Evolutionary conservation across 169 alveolate species (phyloP).

Genomic region (Plasmodium gonderi): DNA sequence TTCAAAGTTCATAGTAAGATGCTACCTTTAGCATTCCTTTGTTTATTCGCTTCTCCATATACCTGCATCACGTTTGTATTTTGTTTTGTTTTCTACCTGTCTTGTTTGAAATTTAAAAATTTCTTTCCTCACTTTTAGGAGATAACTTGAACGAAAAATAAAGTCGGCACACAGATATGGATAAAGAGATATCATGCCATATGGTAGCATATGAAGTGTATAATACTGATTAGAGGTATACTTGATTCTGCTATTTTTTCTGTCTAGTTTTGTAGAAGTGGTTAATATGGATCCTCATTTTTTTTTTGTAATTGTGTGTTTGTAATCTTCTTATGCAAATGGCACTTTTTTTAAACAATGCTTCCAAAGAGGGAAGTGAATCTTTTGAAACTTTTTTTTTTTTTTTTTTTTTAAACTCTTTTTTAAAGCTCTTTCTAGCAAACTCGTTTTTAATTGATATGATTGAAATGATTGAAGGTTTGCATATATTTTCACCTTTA

Average conservation of each 20-base stretch:
- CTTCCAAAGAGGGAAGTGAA: background rate
- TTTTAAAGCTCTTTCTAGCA: background rate
- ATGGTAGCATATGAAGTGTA: too few relatives aligned
- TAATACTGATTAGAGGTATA: background rate
- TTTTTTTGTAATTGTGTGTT: background rate
- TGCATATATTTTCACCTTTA: too few relatives aligned
- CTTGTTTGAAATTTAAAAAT: background rate
- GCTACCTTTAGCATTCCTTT: background rate
- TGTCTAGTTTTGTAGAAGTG: background rate
- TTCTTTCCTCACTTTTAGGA: background rate
- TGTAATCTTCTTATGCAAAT: background rate
- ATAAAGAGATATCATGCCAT: too few relatives aligned
- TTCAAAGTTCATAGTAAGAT: slow-evolving; percentile 30
- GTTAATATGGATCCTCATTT: background rate
- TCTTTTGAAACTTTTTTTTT: background rate
- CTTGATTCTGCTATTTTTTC: background rate
- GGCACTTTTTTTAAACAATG: background rate
- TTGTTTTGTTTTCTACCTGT: background rate
- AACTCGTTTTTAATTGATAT: background rate
- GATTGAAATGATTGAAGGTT: too few relatives aligned
- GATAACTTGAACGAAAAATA: slow-evolving; percentile 7
- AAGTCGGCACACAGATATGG: too few relatives aligned
- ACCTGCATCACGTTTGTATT: too few relatives aligned
- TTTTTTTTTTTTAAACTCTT: background rate
- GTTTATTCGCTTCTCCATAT: too few relatives aligned